Evolutionary conservation across 805 yeast species (phyloP).

Genomic region (Candida mattraensis): DNA sequence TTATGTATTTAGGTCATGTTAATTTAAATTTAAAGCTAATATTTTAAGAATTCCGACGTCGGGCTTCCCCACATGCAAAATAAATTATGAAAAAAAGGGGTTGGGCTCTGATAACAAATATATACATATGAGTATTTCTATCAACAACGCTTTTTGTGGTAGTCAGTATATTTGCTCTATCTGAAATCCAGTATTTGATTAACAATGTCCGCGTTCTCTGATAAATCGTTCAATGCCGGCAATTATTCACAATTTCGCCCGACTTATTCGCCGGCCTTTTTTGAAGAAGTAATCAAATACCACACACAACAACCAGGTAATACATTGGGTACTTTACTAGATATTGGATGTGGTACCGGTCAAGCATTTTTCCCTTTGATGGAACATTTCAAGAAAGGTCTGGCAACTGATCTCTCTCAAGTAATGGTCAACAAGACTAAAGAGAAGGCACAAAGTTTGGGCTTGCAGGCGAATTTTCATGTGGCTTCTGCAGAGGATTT

Average conservation of each 20-base stretch:
- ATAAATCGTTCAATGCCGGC: constrained; percentile 47
- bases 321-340: constrained; percentile 44
- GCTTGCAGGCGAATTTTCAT: constrained; percentile 13
- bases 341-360: constrained; percentile 61
- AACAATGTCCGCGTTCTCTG: constrained; percentile 64
- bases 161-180: no score
- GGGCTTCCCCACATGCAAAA: no score
- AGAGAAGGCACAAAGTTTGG: background rate
- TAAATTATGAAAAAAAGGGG: no score
- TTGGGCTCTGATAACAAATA: no score
- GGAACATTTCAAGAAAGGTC: constrained; percentile 35
- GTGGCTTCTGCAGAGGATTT: constrained; percentile 26
- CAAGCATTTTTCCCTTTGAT: constrained; percentile 48
- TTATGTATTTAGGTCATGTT: no score
- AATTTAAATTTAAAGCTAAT: no score
- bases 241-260: constrained; percentile 65
- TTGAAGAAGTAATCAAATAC: constrained; percentile 40
- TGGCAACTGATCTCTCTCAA: constrained; percentile 48
- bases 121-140: no score
- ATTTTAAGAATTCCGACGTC: no score
- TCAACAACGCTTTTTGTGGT: no score
- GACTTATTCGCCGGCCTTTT: constrained; percentile 56
- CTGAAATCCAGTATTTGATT: no score
- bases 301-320: constrained; percentile 9
- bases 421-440: constrained; percentile 48